Evolutionary conservation across 768 basidiomycete genomes (phyloP).

Genomic region (Suillus spraguei): DNA sequence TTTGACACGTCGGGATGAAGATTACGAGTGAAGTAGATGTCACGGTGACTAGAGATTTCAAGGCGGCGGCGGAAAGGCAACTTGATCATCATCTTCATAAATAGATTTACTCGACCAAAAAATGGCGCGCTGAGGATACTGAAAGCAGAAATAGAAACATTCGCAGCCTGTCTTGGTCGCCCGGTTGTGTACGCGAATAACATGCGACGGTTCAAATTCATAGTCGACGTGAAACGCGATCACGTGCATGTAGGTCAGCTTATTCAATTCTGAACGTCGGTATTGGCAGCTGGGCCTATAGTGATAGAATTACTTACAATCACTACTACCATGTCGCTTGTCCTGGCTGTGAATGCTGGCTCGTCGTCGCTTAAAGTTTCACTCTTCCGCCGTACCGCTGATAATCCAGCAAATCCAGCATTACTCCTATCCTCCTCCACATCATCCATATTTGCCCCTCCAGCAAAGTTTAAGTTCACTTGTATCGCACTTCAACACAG

Average conservation of each 20-base stretch:
- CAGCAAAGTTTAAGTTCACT: slow-evolving; percentile 52
- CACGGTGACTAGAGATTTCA: slow-evolving; percentile 6
- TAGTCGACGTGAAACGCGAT: neutral
- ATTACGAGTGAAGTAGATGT: slow-evolving; percentile 20
- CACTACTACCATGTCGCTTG: slow-evolving; percentile 34
- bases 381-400: slow-evolving; percentile 47
- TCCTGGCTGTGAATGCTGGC: slow-evolving; percentile 78
- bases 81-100: neutral
- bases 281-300: neutral
- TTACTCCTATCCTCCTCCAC: slow-evolving; percentile 55
- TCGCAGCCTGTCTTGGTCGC: neutral
- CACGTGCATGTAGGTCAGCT: slow-evolving; percentile 4
- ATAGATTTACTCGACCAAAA: neutral
- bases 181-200: neutral
- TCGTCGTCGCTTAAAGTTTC: slow-evolving; percentile 88
- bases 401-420: slow-evolving; percentile 36
- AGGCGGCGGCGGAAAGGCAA: neutral
- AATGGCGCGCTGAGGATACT: neutral
- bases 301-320: neutral
- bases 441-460: slow-evolving; percentile 59
- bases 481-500: slow-evolving; percentile 16
- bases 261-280: neutral
- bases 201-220: neutral
- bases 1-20: slow-evolving; percentile 37
- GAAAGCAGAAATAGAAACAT: neutral